Evolutionary conservation across 257 asterid species (phyloP), one percentile per base, ranked within the genome.

Genomic region (Solanum microdontum): DNA sequence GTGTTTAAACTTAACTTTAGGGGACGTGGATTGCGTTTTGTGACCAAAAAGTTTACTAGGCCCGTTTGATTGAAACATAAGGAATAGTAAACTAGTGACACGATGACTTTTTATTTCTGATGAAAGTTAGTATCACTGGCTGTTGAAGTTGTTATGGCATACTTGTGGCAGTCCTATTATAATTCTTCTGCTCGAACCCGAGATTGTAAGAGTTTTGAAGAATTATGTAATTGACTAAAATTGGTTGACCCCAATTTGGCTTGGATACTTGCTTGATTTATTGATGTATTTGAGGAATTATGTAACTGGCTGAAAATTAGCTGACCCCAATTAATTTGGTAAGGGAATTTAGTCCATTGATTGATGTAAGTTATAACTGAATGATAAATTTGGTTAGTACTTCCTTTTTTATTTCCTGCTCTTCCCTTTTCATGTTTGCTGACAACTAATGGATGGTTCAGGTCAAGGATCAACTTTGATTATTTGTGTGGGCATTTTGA

Each of bases 401-500:
- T 82, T 82, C 30, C 69, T 82, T 82, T 82, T 48, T 14, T 82
- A 17, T 48, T 82, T 48, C 43, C 43, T 82, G 85, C 85, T 80
- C 66, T 24, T 39, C 36, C 64, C 86, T 69, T 77, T 82, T 89
- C 76, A 51, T 73, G 76, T 80, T 87, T 72, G 83, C 88, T 87
- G 83, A 87, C 68, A 19, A 91, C 82, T 87, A 83, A 58, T 74
- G 14, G 87, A 68, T 88, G 90, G 90, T 62, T 84, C 95, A 97
- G 99, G 99, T 89, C 99, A 97, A 92, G 99, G 99, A 87, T 94
- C 98, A 36, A 95, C 99, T 86, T 92, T 97, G 90, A 92, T 97
- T 82, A 93, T 97, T 70, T 97, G 99, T 84, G 95, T 96, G 93
- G 95, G 98, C 87, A 96, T 97, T 87, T 92, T 97, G 94, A 95